Evolutionary conservation across 2,329 filamentous ascomycete species (phyloP), one percentile per base, ranked within the genome.

Genomic region (Tolypocladium tropicale): DNA sequence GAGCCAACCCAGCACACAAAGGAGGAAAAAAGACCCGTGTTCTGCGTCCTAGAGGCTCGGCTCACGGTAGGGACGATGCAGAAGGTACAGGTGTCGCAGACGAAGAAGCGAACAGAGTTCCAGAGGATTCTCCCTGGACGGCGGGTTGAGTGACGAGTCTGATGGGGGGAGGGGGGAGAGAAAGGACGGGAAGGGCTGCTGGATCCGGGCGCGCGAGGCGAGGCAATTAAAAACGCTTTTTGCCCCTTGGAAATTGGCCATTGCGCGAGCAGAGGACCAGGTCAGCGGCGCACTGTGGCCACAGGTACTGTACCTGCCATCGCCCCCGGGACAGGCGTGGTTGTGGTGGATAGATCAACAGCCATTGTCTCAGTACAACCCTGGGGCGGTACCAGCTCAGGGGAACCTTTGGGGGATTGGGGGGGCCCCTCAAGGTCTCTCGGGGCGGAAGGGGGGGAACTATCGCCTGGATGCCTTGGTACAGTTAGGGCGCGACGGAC

Each of bases 181-280:
- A n/a, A 41, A 25, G 46, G 52, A 28, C 36, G 52, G 52, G 52
- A 49, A 49, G 51, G 51, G 34, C 16, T 18, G 33, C 11, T 36
- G 32, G 33, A 16, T 52, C 51, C 21, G n/a, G 53, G 55, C 54
- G 58, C 57, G 61, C 63, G 57, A 64, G 61, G 62, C 61, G 65
- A 64, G 65, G 65, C 66, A 67, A 68, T 68, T 64, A 68, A 64
- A 66, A 63, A 64, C 54, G 55, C 14, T 3, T 30, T 36, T 60
- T 61, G 3, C 37, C 52, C 54, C 51, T 58, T 57, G 63, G 63
- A 67, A 68, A 67, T 66, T 67, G 58, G 61, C 61, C 55, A 59
- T 58, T 58, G 50, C 52, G 49, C 21, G 18, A 28, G 16, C 3
- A 30, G 14, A 5, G 14, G 9, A 18, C 43, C 23, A 63, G 60